Evolutionary conservation across 192 early-diverging fungal genomes (phyloP).

Genomic region (Coemansia sp.): DNA sequence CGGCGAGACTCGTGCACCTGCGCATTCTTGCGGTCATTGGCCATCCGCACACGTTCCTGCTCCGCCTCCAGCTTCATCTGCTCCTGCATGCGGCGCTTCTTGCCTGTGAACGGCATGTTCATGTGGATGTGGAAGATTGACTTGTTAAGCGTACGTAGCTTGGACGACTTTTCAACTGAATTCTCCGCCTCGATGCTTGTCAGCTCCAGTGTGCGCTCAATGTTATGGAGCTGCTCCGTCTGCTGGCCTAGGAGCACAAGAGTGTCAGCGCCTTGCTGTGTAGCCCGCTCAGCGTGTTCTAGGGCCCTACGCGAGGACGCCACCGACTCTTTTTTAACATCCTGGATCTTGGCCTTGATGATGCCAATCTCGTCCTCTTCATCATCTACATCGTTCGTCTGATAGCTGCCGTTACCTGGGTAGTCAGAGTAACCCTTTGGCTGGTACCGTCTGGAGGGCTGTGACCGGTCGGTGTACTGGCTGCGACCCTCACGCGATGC

Average conservation of each 20-base stretch:
- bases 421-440: too few species aligned
- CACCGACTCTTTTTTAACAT: slow-evolving; percentile 66
- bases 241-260: slow-evolving; percentile 70
- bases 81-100: slow-evolving; percentile 61
- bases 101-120: slow-evolving; percentile 68
- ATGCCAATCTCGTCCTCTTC: slow-evolving; percentile 63
- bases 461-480: slow-evolving; percentile 7
- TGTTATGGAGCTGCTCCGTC: slow-evolving; percentile 48
- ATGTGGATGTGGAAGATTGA: slow-evolving; percentile 74
- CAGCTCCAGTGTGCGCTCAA: slow-evolving; percentile 70
- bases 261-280: slow-evolving; percentile 60
- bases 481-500: slow-evolving; percentile 28
- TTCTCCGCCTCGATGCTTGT: slow-evolving; percentile 39
- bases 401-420: slow-evolving; percentile 8
- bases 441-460: not conserved
- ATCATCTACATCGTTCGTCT: slow-evolving; percentile 40
- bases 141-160: slow-evolving; percentile 61
- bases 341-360: slow-evolving; percentile 64
- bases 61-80: slow-evolving; percentile 56
- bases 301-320: slow-evolving; percentile 67
- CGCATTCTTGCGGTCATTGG: slow-evolving; percentile 55
- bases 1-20: slow-evolving; percentile 62
- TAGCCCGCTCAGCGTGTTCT: slow-evolving; percentile 62
- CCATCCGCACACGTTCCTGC: slow-evolving; percentile 32
- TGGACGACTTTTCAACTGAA: slow-evolving; percentile 38